Evolutionary conservation across 2,329 filamentous ascomycete species (phyloP).

Genomic region (Zasmidium citrigriseum): DNA sequence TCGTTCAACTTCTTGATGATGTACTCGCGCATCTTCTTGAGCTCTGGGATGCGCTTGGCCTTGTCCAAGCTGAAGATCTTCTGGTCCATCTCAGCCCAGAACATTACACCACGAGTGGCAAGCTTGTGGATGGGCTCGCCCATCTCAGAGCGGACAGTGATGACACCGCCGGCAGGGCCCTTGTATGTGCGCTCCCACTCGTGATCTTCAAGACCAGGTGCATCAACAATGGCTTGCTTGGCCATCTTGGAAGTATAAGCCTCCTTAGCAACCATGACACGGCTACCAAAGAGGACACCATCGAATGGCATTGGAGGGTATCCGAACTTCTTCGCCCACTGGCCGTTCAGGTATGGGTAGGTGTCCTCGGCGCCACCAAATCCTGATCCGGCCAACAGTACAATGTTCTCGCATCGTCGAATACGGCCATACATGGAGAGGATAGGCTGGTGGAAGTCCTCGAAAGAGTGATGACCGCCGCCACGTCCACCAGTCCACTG

Average conservation of each 20-base stretch:
- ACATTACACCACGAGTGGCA: constrained; percentile 89
- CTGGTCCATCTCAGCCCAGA: constrained; percentile 99
- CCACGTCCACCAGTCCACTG: constrained; percentile 96
- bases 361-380: constrained; percentile 90
- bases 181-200: constrained; percentile 95
- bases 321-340: constrained; percentile 83
- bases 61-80: constrained; percentile 97
- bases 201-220: constrained; percentile 75
- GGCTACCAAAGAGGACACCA: constrained; percentile 84
- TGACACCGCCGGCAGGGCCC: constrained; percentile 85
- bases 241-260: constrained; percentile 83
- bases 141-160: constrained; percentile 98
- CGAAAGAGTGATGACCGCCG: constrained; percentile 90
- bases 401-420: constrained; percentile 80
- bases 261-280: constrained; percentile 94
- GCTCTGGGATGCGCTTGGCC: constrained; percentile 83
- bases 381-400: constrained; percentile 85
- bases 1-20: constrained; percentile 96
- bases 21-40: constrained; percentile 84
- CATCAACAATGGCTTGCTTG: constrained; percentile 87
- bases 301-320: constrained; percentile 95
- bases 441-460: constrained; percentile 92
- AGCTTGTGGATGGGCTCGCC: constrained; percentile 99
- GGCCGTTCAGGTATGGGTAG: constrained; percentile 86
- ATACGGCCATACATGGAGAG: constrained; percentile 90